Conservation (phyloP, 192 early-diverging fungal species). For the Coemansia sp. region DNA sequence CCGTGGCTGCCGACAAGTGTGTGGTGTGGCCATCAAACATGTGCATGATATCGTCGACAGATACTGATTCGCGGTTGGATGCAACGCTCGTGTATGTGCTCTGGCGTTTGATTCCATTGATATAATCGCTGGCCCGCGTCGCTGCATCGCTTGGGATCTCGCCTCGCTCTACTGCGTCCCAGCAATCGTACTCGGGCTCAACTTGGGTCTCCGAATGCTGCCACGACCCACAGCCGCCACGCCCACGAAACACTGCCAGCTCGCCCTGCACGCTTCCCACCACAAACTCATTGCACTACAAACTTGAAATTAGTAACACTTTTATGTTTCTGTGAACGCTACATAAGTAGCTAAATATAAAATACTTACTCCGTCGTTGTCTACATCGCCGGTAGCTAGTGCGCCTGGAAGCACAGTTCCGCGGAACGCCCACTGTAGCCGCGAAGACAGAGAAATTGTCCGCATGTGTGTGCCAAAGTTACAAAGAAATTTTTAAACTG, state of each 20-base stretch:
- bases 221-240: constrained; percentile 52
- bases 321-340: background rate
- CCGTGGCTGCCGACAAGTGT: background rate
- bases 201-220: constrained; percentile 45
- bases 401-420: constrained; percentile 52
- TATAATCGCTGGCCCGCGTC: background rate
- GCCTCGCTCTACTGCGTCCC: constrained; percentile 46
- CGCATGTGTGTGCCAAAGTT: constrained; percentile 18
- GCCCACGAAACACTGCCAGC: constrained; percentile 52
- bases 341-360: background rate
- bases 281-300: constrained; percentile 56
- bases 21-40: constrained; percentile 33
- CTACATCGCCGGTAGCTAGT: constrained; percentile 51
- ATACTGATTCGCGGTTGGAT: constrained; percentile 38
- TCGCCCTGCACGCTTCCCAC: constrained; percentile 54
- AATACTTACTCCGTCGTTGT: constrained; percentile 51
- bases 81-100: constrained; percentile 36
- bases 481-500: background rate
- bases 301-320: background rate
- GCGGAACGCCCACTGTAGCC: constrained; percentile 53
- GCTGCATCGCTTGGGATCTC: constrained; percentile 28
- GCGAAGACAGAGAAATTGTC: constrained; percentile 49
- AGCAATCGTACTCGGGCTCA: constrained; percentile 54
- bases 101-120: constrained; percentile 17
- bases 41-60: constrained; percentile 44